Conservation (phyloP, 2,329 filamentous ascomycete species). For the Coniochaeta ligniaria region DNA sequence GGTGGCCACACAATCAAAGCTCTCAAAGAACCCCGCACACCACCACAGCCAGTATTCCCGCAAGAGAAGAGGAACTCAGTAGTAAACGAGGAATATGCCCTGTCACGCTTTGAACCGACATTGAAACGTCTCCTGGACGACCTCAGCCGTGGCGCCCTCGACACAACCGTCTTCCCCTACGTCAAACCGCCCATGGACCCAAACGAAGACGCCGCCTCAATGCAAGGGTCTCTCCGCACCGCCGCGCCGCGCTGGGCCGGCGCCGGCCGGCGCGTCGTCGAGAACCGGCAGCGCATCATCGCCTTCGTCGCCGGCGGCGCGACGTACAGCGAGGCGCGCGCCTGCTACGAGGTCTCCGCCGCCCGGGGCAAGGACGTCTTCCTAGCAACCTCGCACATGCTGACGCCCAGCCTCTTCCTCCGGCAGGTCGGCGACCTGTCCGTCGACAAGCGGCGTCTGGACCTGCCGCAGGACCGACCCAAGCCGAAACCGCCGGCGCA, state of each 20-base stretch:
- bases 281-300: conserved; percentile 84
- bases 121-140: conserved; percentile 80
- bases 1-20: conserved; percentile 63
- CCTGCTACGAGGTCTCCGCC: conserved; percentile 80
- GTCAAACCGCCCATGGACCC: conserved; percentile 62
- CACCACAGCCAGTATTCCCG: conserved; percentile 63
- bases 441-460: conserved; percentile 65
- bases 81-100: conserved; percentile 66
- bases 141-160: conserved; percentile 59
- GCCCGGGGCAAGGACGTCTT: conserved; percentile 74
- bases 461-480: conserved; percentile 74
- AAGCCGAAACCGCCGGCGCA: conserved; percentile 78
- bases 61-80: conserved; percentile 50
- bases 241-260: conserved; percentile 96
- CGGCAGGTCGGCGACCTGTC: conserved; percentile 77
- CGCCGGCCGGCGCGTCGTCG: conserved; percentile 62
- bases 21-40: conserved; percentile 70
- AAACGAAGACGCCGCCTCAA: conserved; percentile 48
- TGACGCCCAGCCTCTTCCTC: conserved; percentile 75
- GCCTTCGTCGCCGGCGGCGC: conserved; percentile 94
- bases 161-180: conserved; percentile 62
- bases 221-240: conserved; percentile 73
- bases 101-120: conserved; percentile 81
- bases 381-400: conserved; percentile 85
- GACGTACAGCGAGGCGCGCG: conserved; percentile 82